Evolutionary conservation across 108 stramenopile species (phyloP), one percentile per base, ranked within the genome.

Genomic region (Pseudonitzschia pungens): DNA sequence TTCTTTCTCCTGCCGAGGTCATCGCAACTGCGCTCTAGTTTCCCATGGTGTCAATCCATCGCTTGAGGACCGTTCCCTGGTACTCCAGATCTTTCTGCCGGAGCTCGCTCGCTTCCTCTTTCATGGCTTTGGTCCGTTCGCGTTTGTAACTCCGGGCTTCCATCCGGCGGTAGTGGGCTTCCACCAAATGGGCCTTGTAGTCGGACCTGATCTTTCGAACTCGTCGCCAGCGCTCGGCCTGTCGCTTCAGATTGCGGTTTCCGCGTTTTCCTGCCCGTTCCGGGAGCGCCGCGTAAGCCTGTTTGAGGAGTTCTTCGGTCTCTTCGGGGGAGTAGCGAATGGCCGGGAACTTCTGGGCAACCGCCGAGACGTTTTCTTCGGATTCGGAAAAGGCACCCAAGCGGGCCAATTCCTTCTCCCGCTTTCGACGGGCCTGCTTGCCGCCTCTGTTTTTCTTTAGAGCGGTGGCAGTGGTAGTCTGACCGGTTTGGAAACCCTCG

Each of bases 401-500:
- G n/a, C 44, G 54, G 7, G 72, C 73, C 52, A 74, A 20, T 58
- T 79, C 86, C 44, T 81, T 74, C 55, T 87, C 86, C 42, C 70
- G 75, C 29, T 78, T 79, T 51, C 76, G 75, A 6, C 87, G 79
- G 45, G 81, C 84, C 22, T 82, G 71, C 52, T 81, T 86, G 0
- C 88, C 88, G 29, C 90, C 88, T 16, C 87, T 71, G 32, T 54
- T 69, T 56, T 89, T 91, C 56, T 84, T 75, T 24, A 85, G 63
- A 11, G 84, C 75, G 16, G 71, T 62, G 4, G 69, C 83, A 8
- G 72, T 79, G 0, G 82, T 87, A 6, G 75, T 67, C 74, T 93
- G 92, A 41, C 92, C 92, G 4, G 92, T 93, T 76, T 93, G 85
- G 58, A 93, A 91, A 33, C 92, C 92, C 15, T 86, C 72, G 5